A percentile compares a stretch with the other conserved stretches of the same genome.
Conservation (phyloP, 2,329 filamentous ascomycete species). For the Meredithiella fracta region DNA sequence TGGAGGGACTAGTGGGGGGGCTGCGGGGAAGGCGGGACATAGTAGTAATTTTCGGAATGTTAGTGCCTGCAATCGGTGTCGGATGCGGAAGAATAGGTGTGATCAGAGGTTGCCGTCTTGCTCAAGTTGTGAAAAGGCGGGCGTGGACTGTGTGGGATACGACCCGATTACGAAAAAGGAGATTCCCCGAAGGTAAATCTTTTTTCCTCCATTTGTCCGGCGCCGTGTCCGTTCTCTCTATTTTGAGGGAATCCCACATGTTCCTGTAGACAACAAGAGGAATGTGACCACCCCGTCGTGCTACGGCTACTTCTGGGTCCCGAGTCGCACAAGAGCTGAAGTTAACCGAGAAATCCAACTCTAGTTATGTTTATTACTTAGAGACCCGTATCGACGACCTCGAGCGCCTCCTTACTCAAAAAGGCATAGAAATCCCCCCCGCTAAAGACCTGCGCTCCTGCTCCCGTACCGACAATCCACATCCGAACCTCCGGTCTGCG, state of each 20-base stretch:
- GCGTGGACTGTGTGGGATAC: slow-evolving; percentile 81
- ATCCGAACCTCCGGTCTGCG: slow-evolving; percentile 5
- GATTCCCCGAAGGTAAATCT: slow-evolving; percentile 76
- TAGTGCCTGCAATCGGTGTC: slow-evolving; percentile 84
- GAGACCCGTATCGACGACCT: slow-evolving; percentile 74
- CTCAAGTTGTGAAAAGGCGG: slow-evolving; percentile 82
- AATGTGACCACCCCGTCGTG: background rate
- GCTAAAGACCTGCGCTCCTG: slow-evolving; percentile 52
- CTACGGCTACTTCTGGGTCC: background rate
- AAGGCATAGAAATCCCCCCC: slow-evolving; percentile 55
- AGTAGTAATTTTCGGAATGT: slow-evolving; percentile 68
- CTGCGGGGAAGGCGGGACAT: slow-evolving; percentile 33
- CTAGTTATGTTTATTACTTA: slow-evolving; percentile 83
- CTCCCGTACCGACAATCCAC: slow-evolving; percentile 31
- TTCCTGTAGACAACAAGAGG: too few relatives aligned
- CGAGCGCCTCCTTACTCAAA: slow-evolving; percentile 53
- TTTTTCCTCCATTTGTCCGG: background rate
- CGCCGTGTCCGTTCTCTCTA: too few relatives aligned
- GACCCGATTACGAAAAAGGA: slow-evolving; percentile 93
- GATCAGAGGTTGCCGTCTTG: slow-evolving; percentile 87
- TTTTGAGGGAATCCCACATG: too few relatives aligned
- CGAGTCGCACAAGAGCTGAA: background rate
- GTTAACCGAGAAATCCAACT: slow-evolving; percentile 4
- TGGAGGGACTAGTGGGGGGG: too few relatives aligned
- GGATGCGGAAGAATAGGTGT: slow-evolving; percentile 83